phyloP scores from a whole-genome alignment of 2,329 filamentous ascomycete genomes.

The Iodosphaeria phyllophila region DNA sequence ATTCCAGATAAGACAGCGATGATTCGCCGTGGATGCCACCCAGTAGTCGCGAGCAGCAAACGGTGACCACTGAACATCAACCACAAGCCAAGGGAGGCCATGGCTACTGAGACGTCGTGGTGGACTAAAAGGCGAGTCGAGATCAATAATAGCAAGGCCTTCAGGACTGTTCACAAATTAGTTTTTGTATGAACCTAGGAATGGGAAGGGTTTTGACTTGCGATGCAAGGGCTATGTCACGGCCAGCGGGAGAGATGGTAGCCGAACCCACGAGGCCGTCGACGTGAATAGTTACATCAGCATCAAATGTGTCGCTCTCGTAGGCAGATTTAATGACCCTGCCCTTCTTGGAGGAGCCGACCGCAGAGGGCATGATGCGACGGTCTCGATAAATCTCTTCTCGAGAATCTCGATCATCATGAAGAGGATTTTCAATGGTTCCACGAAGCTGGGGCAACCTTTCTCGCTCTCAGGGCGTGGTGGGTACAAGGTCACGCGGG shows the following conservation, averaged over 20 bases:
- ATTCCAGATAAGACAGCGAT: conserved; percentile 90
- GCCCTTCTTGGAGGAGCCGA: conserved; percentile 30
- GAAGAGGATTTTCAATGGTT: no score
- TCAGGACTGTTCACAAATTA: conserved; percentile 21
- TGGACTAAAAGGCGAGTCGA: conserved; percentile 75
- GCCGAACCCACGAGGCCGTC: conserved; percentile 72
- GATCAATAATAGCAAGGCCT: conserved; percentile 77
- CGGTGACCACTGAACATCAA: conserved; percentile 93
- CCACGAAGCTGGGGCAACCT: no score
- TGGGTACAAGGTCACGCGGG: no score
- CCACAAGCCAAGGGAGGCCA: conserved; percentile 82
- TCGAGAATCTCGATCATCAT: no score
- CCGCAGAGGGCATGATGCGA: conserved; percentile 24
- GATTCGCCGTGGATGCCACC: conserved; percentile 88
- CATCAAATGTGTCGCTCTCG: conserved; percentile 75
- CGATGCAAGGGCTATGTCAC: conserved; percentile 81
- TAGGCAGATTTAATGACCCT: conserved; percentile 50
- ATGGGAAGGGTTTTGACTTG: conserved; percentile 24
- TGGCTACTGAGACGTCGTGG: conserved; percentile 68
- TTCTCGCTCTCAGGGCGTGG: no score
- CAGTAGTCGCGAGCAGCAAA: conserved; percentile 80
- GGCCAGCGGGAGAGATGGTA: conserved; percentile 78
- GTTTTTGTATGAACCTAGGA: conserved; percentile 13
- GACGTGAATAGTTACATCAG: conserved; percentile 69
- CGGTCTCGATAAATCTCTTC: conserved; percentile 7